phyloP scores from a whole-genome alignment of 768 basidiomycete genomes.

The Psilocybe cyanescens region DNA sequence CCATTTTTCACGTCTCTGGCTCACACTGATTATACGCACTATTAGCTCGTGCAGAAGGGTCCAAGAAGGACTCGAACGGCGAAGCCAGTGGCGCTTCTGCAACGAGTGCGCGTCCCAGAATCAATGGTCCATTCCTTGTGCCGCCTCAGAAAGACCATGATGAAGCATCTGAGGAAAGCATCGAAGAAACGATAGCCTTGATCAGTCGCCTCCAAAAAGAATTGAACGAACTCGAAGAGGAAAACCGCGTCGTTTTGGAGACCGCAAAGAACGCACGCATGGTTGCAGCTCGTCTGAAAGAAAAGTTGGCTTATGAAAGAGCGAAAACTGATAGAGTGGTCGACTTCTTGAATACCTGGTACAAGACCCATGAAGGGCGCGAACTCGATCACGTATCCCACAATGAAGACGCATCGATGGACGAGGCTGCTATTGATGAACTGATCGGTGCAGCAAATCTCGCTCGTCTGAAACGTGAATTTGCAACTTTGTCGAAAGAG shows the following conservation, averaged over 20 bases:
- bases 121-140: no score
- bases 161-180: neutral
- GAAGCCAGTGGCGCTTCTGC: no score
- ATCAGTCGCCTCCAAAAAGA: neutral
- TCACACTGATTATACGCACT: neutral
- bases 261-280: neutral
- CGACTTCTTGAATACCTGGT: neutral
- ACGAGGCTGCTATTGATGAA: neutral
- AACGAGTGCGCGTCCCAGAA: no score
- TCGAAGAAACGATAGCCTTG: neutral
- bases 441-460: neutral
- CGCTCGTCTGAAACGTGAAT: neutral
- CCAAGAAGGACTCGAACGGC: no score
- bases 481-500: neutral
- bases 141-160: neutral
- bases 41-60: neutral
- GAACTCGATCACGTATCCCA: neutral
- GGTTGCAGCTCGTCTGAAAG: neutral
- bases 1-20: neutral
- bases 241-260: neutral
- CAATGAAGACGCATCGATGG: neutral
- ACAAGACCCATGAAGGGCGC: neutral
- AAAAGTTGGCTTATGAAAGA: neutral
- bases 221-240: neutral
- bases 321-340: neutral